These are phyloP conservation scores for Tinospora cordifolia DNA, from an alignment of 164 flowering plant species.

Conservation along the genomic window DNA sequence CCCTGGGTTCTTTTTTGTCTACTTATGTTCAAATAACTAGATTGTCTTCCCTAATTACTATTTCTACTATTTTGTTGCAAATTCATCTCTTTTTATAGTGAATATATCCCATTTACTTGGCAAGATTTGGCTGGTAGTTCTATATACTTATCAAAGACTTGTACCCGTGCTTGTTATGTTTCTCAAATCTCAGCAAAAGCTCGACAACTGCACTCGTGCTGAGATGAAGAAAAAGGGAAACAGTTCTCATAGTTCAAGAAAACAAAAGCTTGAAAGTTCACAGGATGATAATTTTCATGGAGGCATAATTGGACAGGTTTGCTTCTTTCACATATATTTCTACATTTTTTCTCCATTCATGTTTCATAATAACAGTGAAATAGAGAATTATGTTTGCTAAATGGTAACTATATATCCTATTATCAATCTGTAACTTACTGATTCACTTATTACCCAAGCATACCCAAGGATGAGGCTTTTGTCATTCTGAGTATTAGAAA, in stretches of 20 bases:
- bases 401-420: no score
- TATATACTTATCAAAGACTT: background rate
- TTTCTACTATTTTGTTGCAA: background rate
- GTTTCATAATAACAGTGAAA: background rate
- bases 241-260: conserved; percentile 9
- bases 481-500: no score
- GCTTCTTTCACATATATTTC: background rate
- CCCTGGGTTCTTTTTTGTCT: background rate
- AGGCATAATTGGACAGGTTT: conserved; percentile 38
- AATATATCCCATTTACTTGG: background rate
- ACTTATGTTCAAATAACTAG: background rate
- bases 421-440: no score
- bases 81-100: background rate
- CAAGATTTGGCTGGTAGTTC: background rate
- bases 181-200: conserved; percentile 15
- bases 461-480: no score
- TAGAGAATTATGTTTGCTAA: no score
- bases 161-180: background rate
- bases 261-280: conserved; percentile 16
- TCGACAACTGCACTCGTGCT: background rate
- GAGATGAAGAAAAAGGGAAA: conserved; percentile 14
- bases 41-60: background rate
- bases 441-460: no score
- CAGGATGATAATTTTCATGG: conserved; percentile 16
- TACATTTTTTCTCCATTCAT: background rate